Percentiles rank a stretch among this genome's conserved stretches.
Evolutionary conservation across 2,329 filamentous ascomycete genomes (phyloP).

Genomic region (Aspergillus viridinutans): DNA sequence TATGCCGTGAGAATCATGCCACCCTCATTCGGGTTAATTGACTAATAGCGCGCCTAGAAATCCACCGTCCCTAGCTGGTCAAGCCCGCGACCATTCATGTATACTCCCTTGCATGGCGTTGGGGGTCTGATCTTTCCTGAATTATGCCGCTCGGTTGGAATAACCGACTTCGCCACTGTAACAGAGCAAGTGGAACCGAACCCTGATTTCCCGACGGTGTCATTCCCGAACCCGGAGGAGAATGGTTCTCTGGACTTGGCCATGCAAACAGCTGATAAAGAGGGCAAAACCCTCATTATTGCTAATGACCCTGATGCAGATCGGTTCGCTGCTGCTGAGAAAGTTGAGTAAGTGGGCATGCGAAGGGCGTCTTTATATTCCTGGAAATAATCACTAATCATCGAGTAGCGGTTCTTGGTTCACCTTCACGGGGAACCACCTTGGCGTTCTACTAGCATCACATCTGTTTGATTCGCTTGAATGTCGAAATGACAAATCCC

Average conservation of each 20-base stretch:
- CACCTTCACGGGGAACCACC: slow-evolving; percentile 62
- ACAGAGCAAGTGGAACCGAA: slow-evolving; percentile 53
- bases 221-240: slow-evolving; percentile 64
- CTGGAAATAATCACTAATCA: not conserved
- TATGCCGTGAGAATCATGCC: slow-evolving; percentile 27
- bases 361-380: no score
- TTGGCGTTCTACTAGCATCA: slow-evolving; percentile 58
- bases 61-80: slow-evolving; percentile 29
- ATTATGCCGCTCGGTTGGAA: slow-evolving; percentile 31
- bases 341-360: slow-evolving; percentile 39
- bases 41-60: slow-evolving; percentile 19
- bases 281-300: slow-evolving; percentile 50
- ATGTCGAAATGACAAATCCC: slow-evolving; percentile 29
- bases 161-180: slow-evolving; percentile 33
- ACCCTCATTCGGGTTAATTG: slow-evolving; percentile 4
- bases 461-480: slow-evolving; percentile 49
- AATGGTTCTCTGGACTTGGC: slow-evolving; percentile 59
- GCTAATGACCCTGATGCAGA: slow-evolving; percentile 65
- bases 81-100: slow-evolving; percentile 35
- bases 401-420: slow-evolving; percentile 49
- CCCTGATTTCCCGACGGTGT: slow-evolving; percentile 60
- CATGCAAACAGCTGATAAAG: slow-evolving; percentile 50
- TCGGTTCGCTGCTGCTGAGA: slow-evolving; percentile 59
- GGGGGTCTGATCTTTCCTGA: slow-evolving; percentile 34
- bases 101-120: slow-evolving; percentile 40